Evolutionary conservation across 148 eudicot species (phyloP).

Genomic region (Rhododendron vialii): DNA sequence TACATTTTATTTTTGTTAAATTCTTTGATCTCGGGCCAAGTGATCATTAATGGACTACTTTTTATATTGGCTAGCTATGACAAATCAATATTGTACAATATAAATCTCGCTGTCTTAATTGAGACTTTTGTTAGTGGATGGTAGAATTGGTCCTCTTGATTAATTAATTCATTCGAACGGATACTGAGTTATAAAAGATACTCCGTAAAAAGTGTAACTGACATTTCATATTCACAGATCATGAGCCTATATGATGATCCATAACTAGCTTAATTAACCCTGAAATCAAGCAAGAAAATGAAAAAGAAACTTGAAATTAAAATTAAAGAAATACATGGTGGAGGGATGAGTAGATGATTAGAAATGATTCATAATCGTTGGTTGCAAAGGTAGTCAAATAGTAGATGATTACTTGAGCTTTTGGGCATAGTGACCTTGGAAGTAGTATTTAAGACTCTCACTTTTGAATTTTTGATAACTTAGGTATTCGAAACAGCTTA

Average conservation of each 20-base stretch:
- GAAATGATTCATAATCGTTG: not conserved
- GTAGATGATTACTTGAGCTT: constrained; percentile 6
- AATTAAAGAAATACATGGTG: not conserved
- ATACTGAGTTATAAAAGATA: too few species aligned
- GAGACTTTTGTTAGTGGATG: not conserved
- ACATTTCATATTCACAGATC: not conserved
- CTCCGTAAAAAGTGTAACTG: not conserved
- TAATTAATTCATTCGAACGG: not conserved
- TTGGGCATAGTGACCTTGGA: not conserved
- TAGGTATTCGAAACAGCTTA: too few species aligned
- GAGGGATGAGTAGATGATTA: not conserved
- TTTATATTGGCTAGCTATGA: too few species aligned
- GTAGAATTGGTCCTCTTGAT: not conserved
- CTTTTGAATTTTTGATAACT: too few species aligned
- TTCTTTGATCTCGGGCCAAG: not conserved
- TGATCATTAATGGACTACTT: not conserved
- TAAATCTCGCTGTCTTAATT: too few species aligned
- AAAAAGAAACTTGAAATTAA: not conserved
- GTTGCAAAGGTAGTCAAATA: not conserved
- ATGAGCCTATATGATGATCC: not conserved
- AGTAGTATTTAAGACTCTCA: not conserved
- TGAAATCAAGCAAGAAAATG: not conserved
- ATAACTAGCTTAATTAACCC: not conserved
- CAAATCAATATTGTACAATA: too few species aligned
- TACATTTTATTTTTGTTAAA: not conserved